Conservation (phyloP, 2,329 filamentous ascomycete genomes). For the Daldinia sp. region DNA sequence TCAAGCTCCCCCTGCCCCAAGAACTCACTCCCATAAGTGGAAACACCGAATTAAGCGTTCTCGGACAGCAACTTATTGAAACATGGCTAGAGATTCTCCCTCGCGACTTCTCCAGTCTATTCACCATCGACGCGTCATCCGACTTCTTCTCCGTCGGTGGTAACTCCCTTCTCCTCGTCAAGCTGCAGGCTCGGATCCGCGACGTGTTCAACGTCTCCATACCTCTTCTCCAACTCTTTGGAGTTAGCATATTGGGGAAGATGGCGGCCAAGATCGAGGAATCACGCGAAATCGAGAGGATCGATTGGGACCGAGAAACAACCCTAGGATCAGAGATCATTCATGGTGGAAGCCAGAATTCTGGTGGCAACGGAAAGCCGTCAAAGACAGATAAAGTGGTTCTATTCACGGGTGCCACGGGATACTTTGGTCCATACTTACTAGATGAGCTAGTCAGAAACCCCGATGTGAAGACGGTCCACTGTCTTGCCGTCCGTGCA, state of each 20-base stretch:
- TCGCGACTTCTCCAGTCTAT: no score
- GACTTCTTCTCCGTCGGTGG: constrained; percentile 40
- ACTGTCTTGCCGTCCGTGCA: constrained; percentile 32
- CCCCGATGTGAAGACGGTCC: constrained; percentile 13
- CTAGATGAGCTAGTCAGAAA: constrained; percentile 5
- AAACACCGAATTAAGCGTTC: constrained; percentile 11
- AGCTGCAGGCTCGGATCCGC: constrained; percentile 21
- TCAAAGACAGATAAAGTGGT: constrained; percentile 14
- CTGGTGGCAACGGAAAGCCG: no score
- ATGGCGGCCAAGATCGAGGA: constrained; percentile 30
- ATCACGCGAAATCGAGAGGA: neutral
- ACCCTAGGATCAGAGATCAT: neutral
- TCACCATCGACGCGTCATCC: constrained; percentile 9
- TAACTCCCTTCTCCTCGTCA: constrained; percentile 33
- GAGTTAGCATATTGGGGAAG: constrained; percentile 18
- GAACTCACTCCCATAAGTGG: neutral
- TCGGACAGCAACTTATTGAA: no score
- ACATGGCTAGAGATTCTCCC: no score
- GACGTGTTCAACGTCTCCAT: constrained; percentile 13
- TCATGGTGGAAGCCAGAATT: no score
- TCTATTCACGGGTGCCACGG: constrained; percentile 33
- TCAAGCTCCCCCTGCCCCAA: constrained; percentile 14
- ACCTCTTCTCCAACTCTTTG: constrained; percentile 21
- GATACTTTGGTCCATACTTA: constrained; percentile 20
- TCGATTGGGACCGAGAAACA: constrained; percentile 33